These are phyloP conservation scores for Fraxinus dipetala DNA, from an alignment of 305 asterid species.

Conservation along the genomic window DNA sequence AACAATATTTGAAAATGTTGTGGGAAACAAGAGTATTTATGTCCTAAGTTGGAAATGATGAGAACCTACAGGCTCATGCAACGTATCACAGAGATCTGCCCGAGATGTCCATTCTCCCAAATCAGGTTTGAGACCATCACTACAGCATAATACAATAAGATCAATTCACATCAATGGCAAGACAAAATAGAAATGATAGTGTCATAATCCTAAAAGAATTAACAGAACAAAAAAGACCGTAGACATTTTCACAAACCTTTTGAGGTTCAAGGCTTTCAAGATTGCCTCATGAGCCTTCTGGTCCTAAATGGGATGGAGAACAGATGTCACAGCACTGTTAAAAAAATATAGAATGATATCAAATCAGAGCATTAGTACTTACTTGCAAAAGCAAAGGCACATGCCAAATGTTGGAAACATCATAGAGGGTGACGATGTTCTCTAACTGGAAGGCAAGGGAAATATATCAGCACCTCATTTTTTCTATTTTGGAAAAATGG, in stretches of 20 bases:
- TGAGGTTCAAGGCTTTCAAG: conserved; percentile 67
- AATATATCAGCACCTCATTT: conserved; percentile 6
- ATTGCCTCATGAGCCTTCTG: conserved; percentile 96
- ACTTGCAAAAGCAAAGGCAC: conserved; percentile 85
- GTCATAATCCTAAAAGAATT: conserved; percentile 17
- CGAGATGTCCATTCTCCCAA: conserved; percentile 79
- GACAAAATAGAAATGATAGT: neutral
- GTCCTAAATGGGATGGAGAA: conserved; percentile 43
- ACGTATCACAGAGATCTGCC: conserved; percentile 64
- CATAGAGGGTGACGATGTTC: conserved; percentile 67
- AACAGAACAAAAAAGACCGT: conserved; percentile 5
- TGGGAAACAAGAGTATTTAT: conserved; percentile 14
- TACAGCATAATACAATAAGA: conserved; percentile 27
- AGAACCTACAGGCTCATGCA: conserved; percentile 66
- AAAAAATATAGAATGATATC: conserved; percentile 4
- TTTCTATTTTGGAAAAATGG: neutral
- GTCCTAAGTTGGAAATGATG: conserved; percentile 11
- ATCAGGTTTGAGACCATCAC: conserved; percentile 59
- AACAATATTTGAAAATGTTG: conserved; percentile 16
- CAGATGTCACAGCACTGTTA: neutral
- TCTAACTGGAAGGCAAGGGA: conserved; percentile 43
- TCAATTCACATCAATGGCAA: conserved; percentile 13
- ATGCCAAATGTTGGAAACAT: conserved; percentile 88
- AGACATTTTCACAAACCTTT: conserved; percentile 45
- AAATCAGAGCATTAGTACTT: conserved; percentile 28